These are phyloP conservation scores for Annulohypoxylon moriforme DNA, from an alignment of 495 filamentous ascomycete species.

Conservation along the genomic window DNA sequence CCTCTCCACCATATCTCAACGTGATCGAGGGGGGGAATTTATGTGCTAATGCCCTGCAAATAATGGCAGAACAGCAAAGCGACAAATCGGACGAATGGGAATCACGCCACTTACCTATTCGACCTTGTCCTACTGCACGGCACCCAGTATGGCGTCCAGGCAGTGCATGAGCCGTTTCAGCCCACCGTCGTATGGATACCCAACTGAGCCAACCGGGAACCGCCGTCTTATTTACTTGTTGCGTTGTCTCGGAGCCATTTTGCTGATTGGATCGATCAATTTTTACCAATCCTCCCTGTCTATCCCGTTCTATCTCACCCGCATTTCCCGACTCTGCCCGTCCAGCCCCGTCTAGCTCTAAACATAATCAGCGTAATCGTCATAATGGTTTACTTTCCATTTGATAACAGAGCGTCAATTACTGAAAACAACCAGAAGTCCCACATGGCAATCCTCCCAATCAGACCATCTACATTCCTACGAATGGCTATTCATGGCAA, in stretches of 20 bases:
- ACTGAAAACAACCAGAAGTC: constrained; percentile 8
- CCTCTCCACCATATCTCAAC: constrained; percentile 3
- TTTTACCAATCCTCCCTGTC: neutral
- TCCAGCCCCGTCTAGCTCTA: neutral
- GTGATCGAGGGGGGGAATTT: constrained; percentile 3
- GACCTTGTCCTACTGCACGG: constrained; percentile 10
- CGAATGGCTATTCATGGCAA: constrained; percentile 24
- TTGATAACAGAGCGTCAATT: constrained; percentile 23
- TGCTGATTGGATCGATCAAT: constrained; percentile 26
- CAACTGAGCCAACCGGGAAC: constrained; percentile 38
- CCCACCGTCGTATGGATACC: constrained; percentile 40
- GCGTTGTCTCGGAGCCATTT: constrained; percentile 31
- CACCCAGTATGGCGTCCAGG: neutral
- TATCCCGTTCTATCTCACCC: constrained; percentile 15
- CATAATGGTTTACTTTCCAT: constrained; percentile 19
- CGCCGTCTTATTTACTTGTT: constrained; percentile 33
- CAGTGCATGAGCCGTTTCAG: constrained; percentile 18
- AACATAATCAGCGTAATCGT: neutral
- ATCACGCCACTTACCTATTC: constrained; percentile 35
- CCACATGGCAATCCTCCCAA: constrained; percentile 26
- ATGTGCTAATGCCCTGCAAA: constrained; percentile 20
- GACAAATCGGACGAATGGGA: constrained; percentile 43
- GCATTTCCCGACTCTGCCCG: constrained; percentile 38
- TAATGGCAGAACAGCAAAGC: constrained; percentile 26
- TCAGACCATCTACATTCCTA: constrained; percentile 31